Percentiles rank a stretch among this genome's conserved stretches.
Evolutionary conservation across 768 basidiomycete species (phyloP).

Genomic region (Lentinula edodes): DNA sequence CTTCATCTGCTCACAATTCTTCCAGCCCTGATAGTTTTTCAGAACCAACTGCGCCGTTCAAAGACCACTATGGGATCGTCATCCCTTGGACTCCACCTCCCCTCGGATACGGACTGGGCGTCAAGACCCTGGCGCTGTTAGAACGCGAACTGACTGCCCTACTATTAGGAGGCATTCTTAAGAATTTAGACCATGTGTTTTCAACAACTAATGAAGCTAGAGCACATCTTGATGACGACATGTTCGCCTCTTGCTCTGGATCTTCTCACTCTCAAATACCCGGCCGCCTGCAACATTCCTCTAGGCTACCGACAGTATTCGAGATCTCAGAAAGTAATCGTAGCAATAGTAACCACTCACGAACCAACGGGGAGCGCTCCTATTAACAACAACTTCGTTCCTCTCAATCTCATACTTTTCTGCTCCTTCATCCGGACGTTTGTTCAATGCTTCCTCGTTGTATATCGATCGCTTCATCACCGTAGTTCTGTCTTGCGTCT

Average conservation of each 20-base stretch:
- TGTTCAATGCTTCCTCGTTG: neutral
- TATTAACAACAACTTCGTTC: too few relatives aligned
- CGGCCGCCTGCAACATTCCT: neutral
- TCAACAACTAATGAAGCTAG: neutral
- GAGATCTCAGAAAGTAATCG: neutral
- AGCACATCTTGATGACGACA: neutral
- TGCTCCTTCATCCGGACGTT: neutral
- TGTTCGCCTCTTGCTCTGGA: neutral
- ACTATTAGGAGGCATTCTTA: neutral
- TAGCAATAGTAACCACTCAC: too few relatives aligned
- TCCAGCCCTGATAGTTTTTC: neutral
- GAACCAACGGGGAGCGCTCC: too few relatives aligned
- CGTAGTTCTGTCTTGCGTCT: neutral
- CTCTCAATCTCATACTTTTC: neutral
- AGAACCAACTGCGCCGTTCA: neutral
- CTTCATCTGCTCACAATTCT: neutral
- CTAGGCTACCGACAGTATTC: neutral
- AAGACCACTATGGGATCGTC: neutral
- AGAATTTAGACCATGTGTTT: neutral
- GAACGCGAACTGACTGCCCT: neutral
- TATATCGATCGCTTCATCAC: neutral
- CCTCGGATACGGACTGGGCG: neutral
- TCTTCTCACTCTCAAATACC: neutral
- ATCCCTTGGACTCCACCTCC: conserved; percentile 6
- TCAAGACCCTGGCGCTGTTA: neutral